Percentiles rank a stretch among this genome's conserved stretches.
Conservation (phyloP, 2,329 filamentous ascomycete species). For the Aspergillus novoparasiticus region DNA sequence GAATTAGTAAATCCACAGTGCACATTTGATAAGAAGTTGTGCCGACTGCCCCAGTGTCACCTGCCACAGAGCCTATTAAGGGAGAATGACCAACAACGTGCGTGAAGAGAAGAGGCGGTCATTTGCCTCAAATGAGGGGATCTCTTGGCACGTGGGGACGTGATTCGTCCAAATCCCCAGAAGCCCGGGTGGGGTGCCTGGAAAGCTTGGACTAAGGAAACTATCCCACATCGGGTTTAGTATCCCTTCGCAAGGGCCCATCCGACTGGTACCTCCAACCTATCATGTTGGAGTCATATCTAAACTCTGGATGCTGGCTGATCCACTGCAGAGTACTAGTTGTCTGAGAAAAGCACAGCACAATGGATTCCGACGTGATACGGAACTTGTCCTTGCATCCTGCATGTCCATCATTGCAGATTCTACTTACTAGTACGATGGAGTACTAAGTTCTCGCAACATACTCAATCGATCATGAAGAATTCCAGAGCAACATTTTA, state of each 20-base stretch:
- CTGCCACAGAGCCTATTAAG: conserved; percentile 26
- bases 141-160: conserved; percentile 23
- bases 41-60: background rate
- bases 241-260: background rate
- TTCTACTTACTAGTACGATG: background rate
- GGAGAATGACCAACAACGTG: conserved; percentile 24
- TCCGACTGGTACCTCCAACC: background rate
- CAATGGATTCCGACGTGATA: background rate
- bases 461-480: background rate
- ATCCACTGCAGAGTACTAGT: background rate
- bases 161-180: conserved; percentile 15
- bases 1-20: background rate
- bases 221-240: background rate
- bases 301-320: background rate
- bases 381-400: background rate
- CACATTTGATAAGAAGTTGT: background rate
- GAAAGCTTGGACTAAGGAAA: background rate
- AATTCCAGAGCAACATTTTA: background rate
- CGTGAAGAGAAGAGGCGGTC: conserved; percentile 14
- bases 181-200: background rate
- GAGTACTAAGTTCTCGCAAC: background rate
- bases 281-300: background rate
- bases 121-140: conserved; percentile 18
- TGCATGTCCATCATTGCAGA: background rate
- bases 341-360: too few relatives aligned